Conservation (phyloP, 495 filamentous ascomycete species). For the Letharia lupina region DNA sequence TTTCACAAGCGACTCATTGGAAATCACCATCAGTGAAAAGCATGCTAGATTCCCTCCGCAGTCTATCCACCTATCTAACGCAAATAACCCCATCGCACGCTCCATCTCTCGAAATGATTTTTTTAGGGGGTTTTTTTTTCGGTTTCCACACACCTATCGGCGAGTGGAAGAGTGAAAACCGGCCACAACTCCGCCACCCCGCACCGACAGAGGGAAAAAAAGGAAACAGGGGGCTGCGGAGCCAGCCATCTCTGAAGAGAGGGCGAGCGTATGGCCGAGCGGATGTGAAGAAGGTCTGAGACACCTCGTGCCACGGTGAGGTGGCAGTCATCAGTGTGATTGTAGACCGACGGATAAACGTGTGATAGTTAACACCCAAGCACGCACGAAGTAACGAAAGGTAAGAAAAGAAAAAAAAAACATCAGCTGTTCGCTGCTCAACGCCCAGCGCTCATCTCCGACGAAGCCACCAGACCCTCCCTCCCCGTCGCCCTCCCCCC, state of each 20-base stretch:
- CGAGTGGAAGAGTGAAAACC: not conserved
- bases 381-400: not conserved
- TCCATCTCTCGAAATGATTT: not conserved
- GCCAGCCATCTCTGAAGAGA: not conserved
- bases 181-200: not conserved
- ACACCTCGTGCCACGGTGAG: not conserved
- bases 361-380: not conserved
- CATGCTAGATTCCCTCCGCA: not conserved
- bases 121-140: not conserved
- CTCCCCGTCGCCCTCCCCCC: not conserved
- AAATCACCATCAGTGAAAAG: not conserved
- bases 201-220: not conserved
- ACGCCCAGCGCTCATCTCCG: not conserved
- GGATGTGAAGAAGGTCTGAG: not conserved
- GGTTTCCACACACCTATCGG: not conserved
- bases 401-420: not conserved
- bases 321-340: not conserved
- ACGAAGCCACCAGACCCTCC: not conserved
- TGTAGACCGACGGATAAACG: not conserved
- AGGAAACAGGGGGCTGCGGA: not conserved
- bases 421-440: not conserved
- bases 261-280: not conserved
- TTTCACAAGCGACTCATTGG: not conserved
- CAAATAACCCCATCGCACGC: not conserved
- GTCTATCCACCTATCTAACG: not conserved